phyloP scores from a whole-genome alignment of 768 basidiomycete genomes.

The Tylopilus sp. region DNA sequence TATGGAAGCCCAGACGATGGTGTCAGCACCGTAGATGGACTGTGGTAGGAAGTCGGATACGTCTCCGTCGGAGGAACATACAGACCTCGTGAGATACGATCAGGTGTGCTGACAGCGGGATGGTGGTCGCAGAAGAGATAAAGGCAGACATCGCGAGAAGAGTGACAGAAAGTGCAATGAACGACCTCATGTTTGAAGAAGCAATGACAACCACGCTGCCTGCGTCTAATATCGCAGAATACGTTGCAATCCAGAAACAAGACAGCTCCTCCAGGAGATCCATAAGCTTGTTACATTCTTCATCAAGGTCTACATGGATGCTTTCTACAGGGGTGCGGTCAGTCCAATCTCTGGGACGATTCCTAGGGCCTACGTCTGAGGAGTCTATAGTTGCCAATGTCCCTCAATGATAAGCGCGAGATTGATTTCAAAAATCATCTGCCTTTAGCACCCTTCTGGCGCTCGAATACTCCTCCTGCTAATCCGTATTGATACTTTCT shows the following conservation, averaged over 20 bases:
- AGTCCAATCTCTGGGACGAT: background rate
- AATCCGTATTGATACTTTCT: no score
- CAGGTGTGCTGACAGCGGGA: conserved; percentile 10
- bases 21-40: conserved; percentile 11
- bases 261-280: background rate
- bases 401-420: no score
- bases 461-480: no score
- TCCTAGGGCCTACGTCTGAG: background rate
- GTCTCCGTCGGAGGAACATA: conserved; percentile 28
- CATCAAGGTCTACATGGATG: background rate
- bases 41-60: no score
- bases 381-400: no score
- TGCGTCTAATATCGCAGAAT: background rate
- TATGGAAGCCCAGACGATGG: conserved; percentile 15
- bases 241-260: background rate
- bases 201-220: background rate
- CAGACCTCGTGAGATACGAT: conserved; percentile 14
- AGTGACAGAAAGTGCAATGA: conserved; percentile 1
- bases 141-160: conserved; percentile 5
- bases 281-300: background rate
- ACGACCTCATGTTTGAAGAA: conserved; percentile 11
- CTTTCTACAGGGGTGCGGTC: background rate
- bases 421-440: no score
- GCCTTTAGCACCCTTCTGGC: no score
- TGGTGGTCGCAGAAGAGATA: background rate